Conservation (phyloP, 352 stramenopile species). For the Phytophthora palmivora region DNA sequence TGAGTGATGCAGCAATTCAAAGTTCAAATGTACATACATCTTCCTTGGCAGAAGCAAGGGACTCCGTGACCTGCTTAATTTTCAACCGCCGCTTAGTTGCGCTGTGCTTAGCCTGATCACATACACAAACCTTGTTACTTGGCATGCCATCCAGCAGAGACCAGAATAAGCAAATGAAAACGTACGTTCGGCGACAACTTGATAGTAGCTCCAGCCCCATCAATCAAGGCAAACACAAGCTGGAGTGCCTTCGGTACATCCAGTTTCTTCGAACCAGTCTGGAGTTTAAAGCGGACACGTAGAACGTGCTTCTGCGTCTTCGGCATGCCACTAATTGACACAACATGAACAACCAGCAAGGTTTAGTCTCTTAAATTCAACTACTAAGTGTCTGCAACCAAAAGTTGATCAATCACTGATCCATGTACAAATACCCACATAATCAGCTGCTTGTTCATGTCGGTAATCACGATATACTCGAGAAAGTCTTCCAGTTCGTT, state of each 20-base stretch:
- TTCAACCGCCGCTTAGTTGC: constrained; percentile 81
- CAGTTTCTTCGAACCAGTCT: constrained; percentile 65
- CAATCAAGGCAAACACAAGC: constrained; percentile 62
- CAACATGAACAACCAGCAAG: constrained; percentile 1
- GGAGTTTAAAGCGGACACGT: constrained; percentile 69
- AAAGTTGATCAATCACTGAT: background rate
- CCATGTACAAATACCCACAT: constrained; percentile 44
- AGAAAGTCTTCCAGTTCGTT: constrained; percentile 73
- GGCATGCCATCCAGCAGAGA: background rate
- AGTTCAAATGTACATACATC: constrained; percentile 40
- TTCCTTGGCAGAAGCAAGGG: constrained; percentile 34
- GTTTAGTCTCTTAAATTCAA: constrained; percentile 1
- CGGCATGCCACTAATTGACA: constrained; percentile 63
- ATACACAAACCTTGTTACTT: constrained; percentile 10
- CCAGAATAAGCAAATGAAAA: constrained; percentile 6
- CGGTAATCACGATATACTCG: constrained; percentile 81
- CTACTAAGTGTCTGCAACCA: background rate
- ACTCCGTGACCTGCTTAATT: constrained; percentile 58
- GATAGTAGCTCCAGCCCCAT: constrained; percentile 72
- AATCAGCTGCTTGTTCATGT: constrained; percentile 73
- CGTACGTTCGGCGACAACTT: constrained; percentile 81
- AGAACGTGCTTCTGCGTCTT: constrained; percentile 68
- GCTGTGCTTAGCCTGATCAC: constrained; percentile 67
- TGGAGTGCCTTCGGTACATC: constrained; percentile 54
- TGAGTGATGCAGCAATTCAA: background rate